A percentile compares a stretch with the other conserved stretches of the same genome.
Evolutionary conservation across 768 basidiomycete genomes (phyloP).

Genomic region (Lentinula sp.): DNA sequence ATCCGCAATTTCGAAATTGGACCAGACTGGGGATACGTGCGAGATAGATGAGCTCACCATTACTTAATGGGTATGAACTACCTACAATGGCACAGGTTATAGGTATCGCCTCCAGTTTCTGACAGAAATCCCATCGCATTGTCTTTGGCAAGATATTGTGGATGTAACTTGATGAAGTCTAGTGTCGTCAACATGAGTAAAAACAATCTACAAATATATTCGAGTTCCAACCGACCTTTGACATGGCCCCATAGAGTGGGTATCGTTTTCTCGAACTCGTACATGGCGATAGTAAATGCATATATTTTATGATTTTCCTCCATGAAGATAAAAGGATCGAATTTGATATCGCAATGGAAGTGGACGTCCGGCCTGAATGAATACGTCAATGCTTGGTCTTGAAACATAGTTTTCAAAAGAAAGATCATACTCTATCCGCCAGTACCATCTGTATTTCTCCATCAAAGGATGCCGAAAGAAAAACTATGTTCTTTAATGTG

Average conservation of each 20-base stretch:
- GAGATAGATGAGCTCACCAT: not conserved
- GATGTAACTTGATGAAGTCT: conserved; percentile 53
- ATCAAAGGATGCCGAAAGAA: conserved; percentile 72
- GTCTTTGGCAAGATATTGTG: conserved; percentile 46
- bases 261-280: conserved; percentile 75
- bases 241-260: conserved; percentile 71
- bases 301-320: conserved; percentile 67
- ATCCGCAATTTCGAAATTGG: conserved; percentile 67
- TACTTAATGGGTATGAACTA: not conserved
- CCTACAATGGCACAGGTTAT: conserved; percentile 50
- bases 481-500: conserved; percentile 36
- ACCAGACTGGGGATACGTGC: conserved; percentile 35
- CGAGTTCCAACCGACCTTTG: conserved; percentile 35
- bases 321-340: conserved; percentile 74
- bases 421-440: conserved; percentile 31
- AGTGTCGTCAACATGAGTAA: too few relatives aligned
- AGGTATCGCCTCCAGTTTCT: conserved; percentile 52
- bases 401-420: not conserved
- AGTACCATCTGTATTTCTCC: conserved; percentile 71
- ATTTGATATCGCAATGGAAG: conserved; percentile 66
- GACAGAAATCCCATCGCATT: conserved; percentile 61
- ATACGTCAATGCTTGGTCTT: conserved; percentile 17
- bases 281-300: conserved; percentile 71
- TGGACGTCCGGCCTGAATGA: conserved; percentile 56
- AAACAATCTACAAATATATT: conserved; percentile 1